Conservation (phyloP, 495 filamentous ascomycete species). For the Penicillium flavigenum region DNA sequence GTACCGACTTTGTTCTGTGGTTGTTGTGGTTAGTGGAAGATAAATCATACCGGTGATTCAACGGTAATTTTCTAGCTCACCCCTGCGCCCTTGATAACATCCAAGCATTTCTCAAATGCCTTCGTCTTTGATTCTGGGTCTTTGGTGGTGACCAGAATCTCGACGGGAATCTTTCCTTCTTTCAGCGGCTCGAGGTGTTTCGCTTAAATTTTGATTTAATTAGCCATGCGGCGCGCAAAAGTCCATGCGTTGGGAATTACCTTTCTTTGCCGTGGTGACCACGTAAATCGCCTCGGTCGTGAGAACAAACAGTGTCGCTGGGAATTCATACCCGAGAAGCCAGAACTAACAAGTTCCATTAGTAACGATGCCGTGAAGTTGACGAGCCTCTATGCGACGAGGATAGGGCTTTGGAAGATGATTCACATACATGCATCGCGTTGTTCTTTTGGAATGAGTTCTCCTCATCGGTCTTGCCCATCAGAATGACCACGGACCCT, state of each 20-base stretch:
- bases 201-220: constrained; percentile 50
- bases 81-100: constrained; percentile 82
- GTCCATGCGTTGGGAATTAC: constrained; percentile 41
- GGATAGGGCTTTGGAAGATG: constrained; percentile 1
- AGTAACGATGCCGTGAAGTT: constrained; percentile 11
- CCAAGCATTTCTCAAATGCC: constrained; percentile 76
- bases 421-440: constrained; percentile 78
- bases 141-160: constrained; percentile 86
- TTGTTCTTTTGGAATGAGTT: constrained; percentile 89
- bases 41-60: not conserved
- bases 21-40: not conserved
- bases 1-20: constrained; percentile 82
- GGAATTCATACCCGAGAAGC: constrained; percentile 98
- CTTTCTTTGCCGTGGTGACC: constrained; percentile 96
- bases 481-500: constrained; percentile 79
- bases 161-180: constrained; percentile 84
- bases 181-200: constrained; percentile 92
- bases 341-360: constrained; percentile 69
- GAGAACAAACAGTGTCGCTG: constrained; percentile 87
- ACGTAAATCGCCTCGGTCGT: constrained; percentile 85
- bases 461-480: constrained; percentile 91
- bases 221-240: not conserved
- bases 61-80: constrained; percentile 49
- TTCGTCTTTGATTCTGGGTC: constrained; percentile 85
- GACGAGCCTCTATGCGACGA: not conserved